Conservation (phyloP, 768 basidiomycete genomes). For the Lentinula lateritia region DNA sequence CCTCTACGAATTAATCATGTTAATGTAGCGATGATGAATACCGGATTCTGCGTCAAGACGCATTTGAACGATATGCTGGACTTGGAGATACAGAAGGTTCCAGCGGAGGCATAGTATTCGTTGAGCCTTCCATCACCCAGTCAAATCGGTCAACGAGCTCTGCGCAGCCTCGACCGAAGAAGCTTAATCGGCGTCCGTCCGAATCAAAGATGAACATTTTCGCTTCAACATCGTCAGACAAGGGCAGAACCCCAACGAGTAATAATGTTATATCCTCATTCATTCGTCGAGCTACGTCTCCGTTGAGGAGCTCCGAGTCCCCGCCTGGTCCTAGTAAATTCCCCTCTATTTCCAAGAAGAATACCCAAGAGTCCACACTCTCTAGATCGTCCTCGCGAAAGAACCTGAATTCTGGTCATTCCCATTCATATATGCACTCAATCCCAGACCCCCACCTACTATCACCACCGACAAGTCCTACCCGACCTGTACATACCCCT, state of each 20-base stretch:
- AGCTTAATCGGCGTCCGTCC: background rate
- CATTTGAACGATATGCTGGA: conserved; percentile 56
- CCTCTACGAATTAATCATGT: background rate
- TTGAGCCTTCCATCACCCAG: background rate
- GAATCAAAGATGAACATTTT: background rate
- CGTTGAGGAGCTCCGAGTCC: background rate
- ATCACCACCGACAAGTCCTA: conserved; percentile 3
- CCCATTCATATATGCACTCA: background rate
- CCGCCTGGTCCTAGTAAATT: background rate
- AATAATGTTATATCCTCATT: background rate
- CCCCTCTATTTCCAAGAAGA: conserved; percentile 14
- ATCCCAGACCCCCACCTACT: background rate
- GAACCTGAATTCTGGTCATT: background rate
- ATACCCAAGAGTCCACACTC: conserved; percentile 27
- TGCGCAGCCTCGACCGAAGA: background rate
- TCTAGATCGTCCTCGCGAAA: background rate
- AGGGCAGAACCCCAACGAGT: background rate
- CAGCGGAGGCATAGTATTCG: conserved; percentile 1
- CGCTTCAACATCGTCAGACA: background rate
- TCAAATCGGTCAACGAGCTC: background rate
- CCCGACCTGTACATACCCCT: background rate
- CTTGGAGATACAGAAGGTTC: background rate
- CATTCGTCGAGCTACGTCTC: background rate
- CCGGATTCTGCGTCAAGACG: conserved; percentile 59
- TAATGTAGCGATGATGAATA: conserved; percentile 64